A percentile compares a stretch with the other conserved stretches of the same genome.
phyloP scores from a whole-genome alignment of 139 green algal species.

The Auxenochlorella pyrenoidosa region DNA sequence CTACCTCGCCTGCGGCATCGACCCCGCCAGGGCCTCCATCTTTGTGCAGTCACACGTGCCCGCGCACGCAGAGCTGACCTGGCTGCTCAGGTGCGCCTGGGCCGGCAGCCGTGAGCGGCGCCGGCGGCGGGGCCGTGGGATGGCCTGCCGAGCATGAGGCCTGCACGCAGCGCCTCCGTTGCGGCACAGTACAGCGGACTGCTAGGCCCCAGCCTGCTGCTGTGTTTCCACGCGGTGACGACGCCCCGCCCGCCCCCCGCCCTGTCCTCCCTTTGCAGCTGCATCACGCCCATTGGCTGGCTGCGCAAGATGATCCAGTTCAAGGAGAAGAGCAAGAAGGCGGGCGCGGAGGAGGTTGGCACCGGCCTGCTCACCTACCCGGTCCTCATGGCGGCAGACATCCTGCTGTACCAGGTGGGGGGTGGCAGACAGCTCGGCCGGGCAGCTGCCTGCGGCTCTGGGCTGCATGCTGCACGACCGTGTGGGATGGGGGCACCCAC shows the following conservation, averaged over 20 bases:
- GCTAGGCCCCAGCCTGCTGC: too few species aligned
- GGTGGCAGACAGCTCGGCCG: too few species aligned
- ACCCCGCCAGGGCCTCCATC: conserved; percentile 79
- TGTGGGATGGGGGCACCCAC: too few species aligned
- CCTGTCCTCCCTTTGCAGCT: background rate
- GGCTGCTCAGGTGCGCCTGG: conserved; percentile 87
- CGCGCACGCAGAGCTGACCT: conserved; percentile 93
- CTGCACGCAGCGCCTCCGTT: background rate
- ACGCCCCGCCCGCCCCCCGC: too few species aligned
- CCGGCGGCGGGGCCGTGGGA: background rate
- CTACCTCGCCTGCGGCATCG: conserved; percentile 95
- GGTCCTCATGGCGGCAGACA: conserved; percentile 99
- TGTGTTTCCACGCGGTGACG: too few species aligned
- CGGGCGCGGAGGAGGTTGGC: conserved; percentile 69
- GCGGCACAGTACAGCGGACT: too few species aligned
- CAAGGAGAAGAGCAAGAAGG: conserved; percentile 95
- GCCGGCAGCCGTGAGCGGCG: background rate
- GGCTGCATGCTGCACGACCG: too few species aligned
- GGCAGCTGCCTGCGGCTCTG: too few species aligned
- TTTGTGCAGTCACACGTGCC: conserved; percentile 95
- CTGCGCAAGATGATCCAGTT: conserved; percentile 98
- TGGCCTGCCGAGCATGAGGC: too few species aligned
- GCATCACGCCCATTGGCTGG: conserved; percentile 69
- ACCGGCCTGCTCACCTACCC: conserved; percentile 97
- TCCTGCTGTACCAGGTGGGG: conserved; percentile 95